phyloP scores from a whole-genome alignment of 106 monocot genomes.

The Gastrodia elata region DNA sequence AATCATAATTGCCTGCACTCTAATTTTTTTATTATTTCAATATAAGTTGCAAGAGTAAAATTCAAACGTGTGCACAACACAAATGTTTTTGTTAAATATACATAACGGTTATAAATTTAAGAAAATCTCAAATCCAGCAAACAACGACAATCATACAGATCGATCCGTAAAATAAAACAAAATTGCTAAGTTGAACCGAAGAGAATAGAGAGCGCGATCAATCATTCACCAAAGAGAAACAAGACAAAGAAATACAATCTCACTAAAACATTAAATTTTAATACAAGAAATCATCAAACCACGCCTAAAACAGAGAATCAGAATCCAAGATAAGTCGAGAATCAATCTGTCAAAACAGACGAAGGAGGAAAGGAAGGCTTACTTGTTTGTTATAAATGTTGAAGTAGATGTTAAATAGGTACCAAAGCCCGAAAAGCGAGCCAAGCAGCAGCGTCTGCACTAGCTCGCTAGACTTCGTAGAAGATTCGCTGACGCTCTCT shows the following conservation, averaged over 20 bases:
- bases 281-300: not conserved
- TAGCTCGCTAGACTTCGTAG: constrained; percentile 2
- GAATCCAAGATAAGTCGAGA: not conserved
- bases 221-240: not conserved
- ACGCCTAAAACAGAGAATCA: not conserved
- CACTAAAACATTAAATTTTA: not conserved
- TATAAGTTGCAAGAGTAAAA: too few species aligned
- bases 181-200: not conserved
- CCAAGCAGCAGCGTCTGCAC: constrained; percentile 43
- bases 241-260: not conserved
- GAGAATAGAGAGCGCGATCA: not conserved
- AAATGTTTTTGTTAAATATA: not conserved
- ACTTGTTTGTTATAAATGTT: constrained; percentile 61
- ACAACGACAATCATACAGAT: not conserved
- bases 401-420: constrained; percentile 79
- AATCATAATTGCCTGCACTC: too few species aligned
- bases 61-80: too few species aligned
- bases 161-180: not conserved
- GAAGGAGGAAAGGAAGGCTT: not conserved
- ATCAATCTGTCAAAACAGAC: not conserved
- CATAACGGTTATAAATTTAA: not conserved
- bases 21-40: too few species aligned
- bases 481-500: constrained; percentile 13
- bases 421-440: constrained; percentile 54
- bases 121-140: not conserved